These are phyloP conservation scores for Daedaleopsis nitida DNA, from an alignment of 768 basidiomycete species.

Conservation along the genomic window DNA sequence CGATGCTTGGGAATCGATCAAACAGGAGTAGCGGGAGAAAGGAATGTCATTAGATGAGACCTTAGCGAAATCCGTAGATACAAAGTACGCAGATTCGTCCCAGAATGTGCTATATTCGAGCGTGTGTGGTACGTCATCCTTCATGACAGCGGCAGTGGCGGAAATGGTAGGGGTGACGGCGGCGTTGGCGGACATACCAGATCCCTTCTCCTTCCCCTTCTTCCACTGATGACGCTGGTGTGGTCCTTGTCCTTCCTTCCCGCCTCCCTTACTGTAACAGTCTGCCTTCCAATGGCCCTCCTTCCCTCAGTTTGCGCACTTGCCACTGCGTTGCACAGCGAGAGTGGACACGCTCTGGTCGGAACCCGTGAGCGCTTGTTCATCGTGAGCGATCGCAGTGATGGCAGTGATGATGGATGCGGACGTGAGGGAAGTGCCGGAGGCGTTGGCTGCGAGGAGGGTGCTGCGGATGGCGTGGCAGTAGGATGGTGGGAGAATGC, in stretches of 20 bases:
- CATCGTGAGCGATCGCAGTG: too few relatives aligned
- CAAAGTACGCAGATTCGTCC: constrained; percentile 1
- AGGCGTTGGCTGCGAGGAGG: neutral
- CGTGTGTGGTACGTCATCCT: neutral
- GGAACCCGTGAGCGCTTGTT: too few relatives aligned
- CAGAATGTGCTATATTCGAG: neutral
- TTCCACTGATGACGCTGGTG: neutral
- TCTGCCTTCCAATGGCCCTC: constrained; percentile 21
- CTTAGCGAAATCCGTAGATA: constrained; percentile 8
- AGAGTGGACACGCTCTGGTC: neutral
- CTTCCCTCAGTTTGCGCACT: constrained; percentile 25
- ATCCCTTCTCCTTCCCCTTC: neutral
- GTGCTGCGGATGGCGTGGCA: neutral
- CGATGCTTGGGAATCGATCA: constrained; percentile 21
- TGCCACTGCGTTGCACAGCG: neutral
- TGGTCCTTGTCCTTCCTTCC: constrained; percentile 21
- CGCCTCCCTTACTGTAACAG: constrained; percentile 14
- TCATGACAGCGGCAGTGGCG: too few relatives aligned
- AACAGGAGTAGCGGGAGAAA: neutral
- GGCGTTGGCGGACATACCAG: neutral
- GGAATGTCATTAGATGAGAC: neutral
- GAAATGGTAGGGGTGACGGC: neutral
- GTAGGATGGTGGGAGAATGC: constrained; percentile 15
- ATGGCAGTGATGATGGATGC: too few relatives aligned
- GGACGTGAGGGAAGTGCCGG: too few relatives aligned